Evolutionary conservation across 2,329 filamentous ascomycete genomes (phyloP), one percentile per base, ranked within the genome.

Genomic region (Chalara sp.): DNA sequence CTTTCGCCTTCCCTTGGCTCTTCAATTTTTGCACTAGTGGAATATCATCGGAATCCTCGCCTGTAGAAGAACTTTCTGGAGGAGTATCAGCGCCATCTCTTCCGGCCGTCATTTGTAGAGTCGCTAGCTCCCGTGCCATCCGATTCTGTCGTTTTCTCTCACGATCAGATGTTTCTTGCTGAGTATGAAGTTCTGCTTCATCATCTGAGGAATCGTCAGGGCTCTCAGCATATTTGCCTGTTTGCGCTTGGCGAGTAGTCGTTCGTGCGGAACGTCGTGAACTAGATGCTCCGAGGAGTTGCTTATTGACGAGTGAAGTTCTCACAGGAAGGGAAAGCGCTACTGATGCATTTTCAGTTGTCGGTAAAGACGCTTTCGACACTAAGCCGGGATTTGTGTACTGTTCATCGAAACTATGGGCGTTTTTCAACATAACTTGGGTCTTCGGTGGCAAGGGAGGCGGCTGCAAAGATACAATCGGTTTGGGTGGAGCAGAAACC

Each of bases 401-500:
- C 13, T 8, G 28, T 8, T 8, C 28, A 13, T n/a, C 12, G 10
- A 10, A 8, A 12, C 10, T 10, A 44, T 8, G 8, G 10, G 12
- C 41, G 10, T 11, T 21, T 8, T 29, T 28, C 10, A 13, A 13
- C 35, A 39, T 39, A 8, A 12, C 6, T 28, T 43, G 10, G 6
- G 2, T 10, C 12, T 30, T n/a, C 2, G 30, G 4, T 30, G 8
- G 3, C 8, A 13, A 12, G 30, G 30, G 12, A 11, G 13, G 8
- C n/a, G 8, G 6, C 28, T 13, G 28, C 2, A 54, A 12, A 32
- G 47, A 40, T 5, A 42, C 12, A 32, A 54, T 42, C 32, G 32
- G 32, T 44, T 48, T 50, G 4, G 63, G 65, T 33, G 73, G 64
- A 21, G 68, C 56, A 12, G 65, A 67, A 2, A 66, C 69, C 12